A percentile compares a stretch with the other conserved stretches of the same genome.
phyloP scores from a whole-genome alignment of 2,329 filamentous ascomycete species.

The Ilyonectria destructans region DNA sequence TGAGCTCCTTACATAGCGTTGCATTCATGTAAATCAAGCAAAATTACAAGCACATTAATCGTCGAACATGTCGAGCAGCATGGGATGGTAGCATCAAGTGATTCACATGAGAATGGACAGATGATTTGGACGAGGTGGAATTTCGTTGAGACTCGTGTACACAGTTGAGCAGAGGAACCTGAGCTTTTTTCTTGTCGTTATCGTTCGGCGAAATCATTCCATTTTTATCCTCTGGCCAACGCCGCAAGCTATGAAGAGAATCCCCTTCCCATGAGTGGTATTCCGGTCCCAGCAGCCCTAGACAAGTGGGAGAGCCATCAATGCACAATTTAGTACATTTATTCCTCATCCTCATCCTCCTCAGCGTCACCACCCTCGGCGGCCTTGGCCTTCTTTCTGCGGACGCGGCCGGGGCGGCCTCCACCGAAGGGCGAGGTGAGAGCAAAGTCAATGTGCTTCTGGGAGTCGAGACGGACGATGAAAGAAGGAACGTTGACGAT shows the following conservation, averaged over 20 bases:
- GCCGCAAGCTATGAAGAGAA: slow-evolving; percentile 67
- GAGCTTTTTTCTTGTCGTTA: slow-evolving; percentile 45
- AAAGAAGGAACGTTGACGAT: slow-evolving; percentile 99
- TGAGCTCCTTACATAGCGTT: slow-evolving; percentile 59
- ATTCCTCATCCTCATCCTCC: slow-evolving; percentile 89
- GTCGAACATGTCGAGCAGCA: background rate
- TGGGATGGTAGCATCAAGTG: background rate
- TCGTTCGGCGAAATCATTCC: slow-evolving; percentile 59
- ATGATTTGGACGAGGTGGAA: slow-evolving; percentile 31
- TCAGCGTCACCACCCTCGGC: slow-evolving; percentile 90
- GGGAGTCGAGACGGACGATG: slow-evolving; percentile 99
- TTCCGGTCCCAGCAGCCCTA: slow-evolving; percentile 52
- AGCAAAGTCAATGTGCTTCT: slow-evolving; percentile 99
- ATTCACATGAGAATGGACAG: slow-evolving; percentile 39
- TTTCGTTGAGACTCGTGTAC: slow-evolving; percentile 47
- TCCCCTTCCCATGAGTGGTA: slow-evolving; percentile 58
- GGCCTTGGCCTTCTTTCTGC: slow-evolving; percentile 99
- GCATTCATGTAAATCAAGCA: background rate
- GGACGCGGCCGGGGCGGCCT: slow-evolving; percentile 96
- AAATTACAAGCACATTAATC: background rate
- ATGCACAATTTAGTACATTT: slow-evolving; percentile 59
- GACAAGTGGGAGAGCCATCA: slow-evolving; percentile 51
- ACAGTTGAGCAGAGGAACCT: slow-evolving; percentile 43
- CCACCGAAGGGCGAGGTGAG: slow-evolving; percentile 98
- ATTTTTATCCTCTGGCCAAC: slow-evolving; percentile 67